Conservation (phyloP, 805 yeast species). For the Wickerhamiella galacta region DNA sequence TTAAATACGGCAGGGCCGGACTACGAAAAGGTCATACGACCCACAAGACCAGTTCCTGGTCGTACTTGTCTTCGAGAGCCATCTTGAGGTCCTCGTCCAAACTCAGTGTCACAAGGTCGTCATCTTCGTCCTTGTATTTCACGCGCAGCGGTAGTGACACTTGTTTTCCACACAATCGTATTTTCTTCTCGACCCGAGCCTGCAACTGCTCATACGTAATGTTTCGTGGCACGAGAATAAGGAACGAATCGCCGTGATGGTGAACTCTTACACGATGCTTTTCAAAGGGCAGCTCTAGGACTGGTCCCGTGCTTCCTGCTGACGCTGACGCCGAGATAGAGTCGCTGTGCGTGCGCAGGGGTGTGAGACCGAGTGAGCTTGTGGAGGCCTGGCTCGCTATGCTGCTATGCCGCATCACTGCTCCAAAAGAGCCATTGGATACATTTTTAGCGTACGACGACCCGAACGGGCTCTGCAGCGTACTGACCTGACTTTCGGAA, state of each 20-base stretch:
- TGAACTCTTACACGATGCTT: constrained; percentile 19
- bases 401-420: no score
- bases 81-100: constrained; percentile 78
- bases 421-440: no score
- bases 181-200: constrained; percentile 40
- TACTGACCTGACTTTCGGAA: background rate
- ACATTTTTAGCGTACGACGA: no score
- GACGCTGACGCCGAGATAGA: no score
- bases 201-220: constrained; percentile 36
- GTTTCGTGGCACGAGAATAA: constrained; percentile 43
- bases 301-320: no score
- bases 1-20: constrained; percentile 9
- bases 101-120: constrained; percentile 73
- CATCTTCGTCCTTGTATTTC: constrained; percentile 86
- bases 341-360: no score
- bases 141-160: constrained; percentile 32
- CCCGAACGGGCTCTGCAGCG: background rate
- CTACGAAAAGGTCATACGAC: constrained; percentile 7
- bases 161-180: constrained; percentile 36
- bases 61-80: constrained; percentile 40
- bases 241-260: constrained; percentile 31
- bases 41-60: constrained; percentile 2
- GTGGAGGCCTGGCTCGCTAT: no score
- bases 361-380: no score
- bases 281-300: no score